Evolutionary conservation across 495 filamentous ascomycete species (phyloP).

Genomic region (Geoglossum glabrum): DNA sequence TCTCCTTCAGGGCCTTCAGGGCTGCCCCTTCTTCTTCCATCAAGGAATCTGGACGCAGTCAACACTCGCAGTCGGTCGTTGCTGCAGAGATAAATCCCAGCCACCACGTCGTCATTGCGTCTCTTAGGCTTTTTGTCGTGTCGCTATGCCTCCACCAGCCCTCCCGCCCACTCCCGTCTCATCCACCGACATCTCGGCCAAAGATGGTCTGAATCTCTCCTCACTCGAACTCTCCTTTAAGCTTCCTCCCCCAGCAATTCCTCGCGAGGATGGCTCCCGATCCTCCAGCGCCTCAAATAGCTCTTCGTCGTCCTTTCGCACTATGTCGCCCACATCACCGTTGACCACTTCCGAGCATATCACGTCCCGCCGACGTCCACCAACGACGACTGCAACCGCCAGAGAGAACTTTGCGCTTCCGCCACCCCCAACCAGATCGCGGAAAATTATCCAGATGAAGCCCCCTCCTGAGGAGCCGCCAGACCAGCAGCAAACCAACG

Average conservation of each 20-base stretch:
- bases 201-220: slow-evolving; percentile 38
- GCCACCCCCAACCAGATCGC: slow-evolving; percentile 74
- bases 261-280: slow-evolving; percentile 16
- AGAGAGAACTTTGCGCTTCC: slow-evolving; percentile 57
- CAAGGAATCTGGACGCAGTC: neutral
- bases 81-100: neutral
- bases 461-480: slow-evolving; percentile 27
- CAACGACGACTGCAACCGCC: neutral
- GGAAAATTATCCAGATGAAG: slow-evolving; percentile 98
- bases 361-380: slow-evolving; percentile 4
- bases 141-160: slow-evolving; percentile 47
- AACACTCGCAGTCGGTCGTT: neutral
- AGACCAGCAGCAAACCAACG: slow-evolving; percentile 8
- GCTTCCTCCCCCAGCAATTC: slow-evolving; percentile 66
- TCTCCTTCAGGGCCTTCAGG: too few relatives aligned
- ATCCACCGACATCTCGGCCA: slow-evolving; percentile 61
- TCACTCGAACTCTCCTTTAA: slow-evolving; percentile 44
- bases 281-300: slow-evolving; percentile 24
- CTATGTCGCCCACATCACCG: slow-evolving; percentile 25
- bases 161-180: slow-evolving; percentile 70
- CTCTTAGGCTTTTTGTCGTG: neutral
- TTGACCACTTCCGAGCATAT: neutral
- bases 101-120: neutral
- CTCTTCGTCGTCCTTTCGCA: slow-evolving; percentile 26
- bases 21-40: neutral